A percentile compares a stretch with the other conserved stretches of the same genome.
Conservation (phyloP, 495 filamentous ascomycete genomes). For the Glutinoglossum americanum region DNA sequence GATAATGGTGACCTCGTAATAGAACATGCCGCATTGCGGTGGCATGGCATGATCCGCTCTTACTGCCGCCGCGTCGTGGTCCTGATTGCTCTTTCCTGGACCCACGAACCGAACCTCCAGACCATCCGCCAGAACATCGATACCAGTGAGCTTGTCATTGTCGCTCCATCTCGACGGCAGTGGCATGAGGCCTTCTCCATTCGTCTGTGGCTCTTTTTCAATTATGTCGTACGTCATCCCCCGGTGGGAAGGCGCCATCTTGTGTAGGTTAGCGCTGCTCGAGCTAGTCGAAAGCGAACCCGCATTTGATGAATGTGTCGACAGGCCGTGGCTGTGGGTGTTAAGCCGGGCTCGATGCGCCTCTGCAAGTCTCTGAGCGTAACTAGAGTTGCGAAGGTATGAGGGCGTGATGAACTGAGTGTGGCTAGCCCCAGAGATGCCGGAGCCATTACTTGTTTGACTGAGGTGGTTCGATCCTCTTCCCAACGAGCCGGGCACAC, state of each 20-base stretch:
- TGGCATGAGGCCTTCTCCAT: conserved; percentile 32
- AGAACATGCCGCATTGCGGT: conserved; percentile 82
- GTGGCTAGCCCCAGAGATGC: neutral
- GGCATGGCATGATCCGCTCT: conserved; percentile 81
- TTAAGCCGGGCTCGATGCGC: conserved; percentile 40
- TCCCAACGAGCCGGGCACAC: conserved; percentile 20
- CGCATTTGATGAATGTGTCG: conserved; percentile 16
- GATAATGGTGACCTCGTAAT: conserved; percentile 81
- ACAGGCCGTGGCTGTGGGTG: conserved; percentile 14
- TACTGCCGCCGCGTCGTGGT: conserved; percentile 69
- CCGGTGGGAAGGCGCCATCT: conserved; percentile 50
- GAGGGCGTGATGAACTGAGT: conserved; percentile 48
- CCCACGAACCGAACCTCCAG: conserved; percentile 58
- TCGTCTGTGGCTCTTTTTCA: conserved; percentile 42
- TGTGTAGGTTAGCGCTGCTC: conserved; percentile 39
- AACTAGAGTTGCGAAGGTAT: conserved; percentile 57
- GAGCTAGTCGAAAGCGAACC: conserved; percentile 39
- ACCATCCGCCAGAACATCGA: conserved; percentile 59
- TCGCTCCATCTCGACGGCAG: conserved; percentile 72
- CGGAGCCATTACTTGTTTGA: neutral
- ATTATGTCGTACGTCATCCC: conserved; percentile 75
- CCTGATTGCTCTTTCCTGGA: conserved; percentile 30
- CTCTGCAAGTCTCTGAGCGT: conserved; percentile 51
- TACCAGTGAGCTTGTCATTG: conserved; percentile 43
- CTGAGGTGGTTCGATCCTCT: conserved; percentile 10